Conservation (phyloP, 768 basidiomycete species). For the Stropharia rugosoannulata region DNA sequence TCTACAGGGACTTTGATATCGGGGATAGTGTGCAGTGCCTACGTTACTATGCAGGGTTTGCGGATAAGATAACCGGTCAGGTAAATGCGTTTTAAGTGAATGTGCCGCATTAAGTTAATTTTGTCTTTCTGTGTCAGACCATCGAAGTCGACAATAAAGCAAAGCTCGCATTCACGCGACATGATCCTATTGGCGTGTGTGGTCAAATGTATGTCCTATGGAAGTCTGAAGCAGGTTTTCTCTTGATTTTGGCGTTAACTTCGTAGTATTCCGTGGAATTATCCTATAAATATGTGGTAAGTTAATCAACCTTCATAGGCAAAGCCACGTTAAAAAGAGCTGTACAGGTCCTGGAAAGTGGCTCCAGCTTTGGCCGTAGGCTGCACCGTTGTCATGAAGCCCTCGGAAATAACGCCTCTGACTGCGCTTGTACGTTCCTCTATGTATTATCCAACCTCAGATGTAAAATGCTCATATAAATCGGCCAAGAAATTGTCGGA, state of each 20-base stretch:
- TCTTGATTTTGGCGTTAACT: conserved; percentile 8
- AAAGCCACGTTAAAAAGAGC: not conserved
- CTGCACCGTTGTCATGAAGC: conserved; percentile 95
- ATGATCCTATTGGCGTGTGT: conserved; percentile 93
- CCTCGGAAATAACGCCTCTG: conserved; percentile 83
- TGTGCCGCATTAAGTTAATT: not conserved
- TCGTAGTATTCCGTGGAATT: conserved; percentile 87
- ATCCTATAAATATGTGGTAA: conserved; percentile 85
- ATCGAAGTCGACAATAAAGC: conserved; percentile 78
- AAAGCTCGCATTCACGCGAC: conserved; percentile 84
- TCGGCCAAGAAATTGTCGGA: conserved; percentile 71
- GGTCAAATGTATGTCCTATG: conserved; percentile 76
- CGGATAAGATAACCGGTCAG: conserved; percentile 91
- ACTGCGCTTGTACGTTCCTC: conserved; percentile 65
- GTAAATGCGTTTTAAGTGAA: conserved; percentile 29
- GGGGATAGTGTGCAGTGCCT: conserved; percentile 76
- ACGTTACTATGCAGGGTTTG: conserved; percentile 94
- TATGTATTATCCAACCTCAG: not conserved
- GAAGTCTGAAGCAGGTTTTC: not conserved
- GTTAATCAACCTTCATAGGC: conserved; percentile 9
- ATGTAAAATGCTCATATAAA: conserved; percentile 4
- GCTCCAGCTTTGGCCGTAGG: conserved; percentile 90
- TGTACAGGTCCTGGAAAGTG: conserved; percentile 80
- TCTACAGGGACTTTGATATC: conserved; percentile 73
- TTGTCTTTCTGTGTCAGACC: conserved; percentile 37